Percentiles rank a stretch among this genome's conserved stretches.
Evolutionary conservation across 352 stramenopile genomes (phyloP).

Genomic region (Pythium aphanidermatum): DNA sequence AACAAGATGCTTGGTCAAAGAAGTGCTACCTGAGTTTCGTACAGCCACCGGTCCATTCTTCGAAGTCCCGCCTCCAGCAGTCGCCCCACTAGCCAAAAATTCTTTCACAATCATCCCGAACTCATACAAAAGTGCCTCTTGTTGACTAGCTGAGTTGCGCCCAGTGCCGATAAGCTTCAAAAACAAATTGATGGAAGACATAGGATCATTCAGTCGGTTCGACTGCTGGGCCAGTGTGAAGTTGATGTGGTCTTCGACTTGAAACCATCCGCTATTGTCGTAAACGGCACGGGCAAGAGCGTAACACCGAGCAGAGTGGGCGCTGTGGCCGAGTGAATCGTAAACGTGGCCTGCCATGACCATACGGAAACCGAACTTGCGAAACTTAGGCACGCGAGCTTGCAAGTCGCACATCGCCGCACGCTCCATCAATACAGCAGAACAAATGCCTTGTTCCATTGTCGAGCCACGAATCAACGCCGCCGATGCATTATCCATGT

Average conservation of each 20-base stretch:
- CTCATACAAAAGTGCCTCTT: constrained; percentile 78
- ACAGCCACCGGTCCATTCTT: constrained; percentile 27
- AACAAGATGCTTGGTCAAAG: constrained; percentile 41
- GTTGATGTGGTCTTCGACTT: constrained; percentile 87
- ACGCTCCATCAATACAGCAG: constrained; percentile 75
- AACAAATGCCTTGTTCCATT: constrained; percentile 81
- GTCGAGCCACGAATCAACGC: constrained; percentile 79
- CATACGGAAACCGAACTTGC: constrained; percentile 88
- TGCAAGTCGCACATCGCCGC: constrained; percentile 75
- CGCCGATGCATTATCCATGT: constrained; percentile 82
- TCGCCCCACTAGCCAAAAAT: constrained; percentile 34
- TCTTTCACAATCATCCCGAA: constrained; percentile 84
- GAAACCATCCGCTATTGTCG: constrained; percentile 73
- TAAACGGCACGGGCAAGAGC: constrained; percentile 72
- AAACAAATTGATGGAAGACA: constrained; percentile 81
- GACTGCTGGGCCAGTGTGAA: constrained; percentile 81
- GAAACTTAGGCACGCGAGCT: constrained; percentile 62
- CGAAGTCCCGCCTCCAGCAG: constrained; percentile 7
- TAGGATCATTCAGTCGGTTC: constrained; percentile 66
- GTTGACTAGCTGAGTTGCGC: constrained; percentile 74
- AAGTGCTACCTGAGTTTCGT: constrained; percentile 4
- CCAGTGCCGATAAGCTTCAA: constrained; percentile 82
- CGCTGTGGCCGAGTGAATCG: constrained; percentile 56
- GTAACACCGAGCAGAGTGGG: constrained; percentile 81
- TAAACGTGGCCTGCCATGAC: constrained; percentile 87